A percentile compares a stretch with the other conserved stretches of the same genome.
Evolutionary conservation across 352 stramenopile genomes (phyloP).

Genomic region (Thalassiosira oceanica): DNA sequence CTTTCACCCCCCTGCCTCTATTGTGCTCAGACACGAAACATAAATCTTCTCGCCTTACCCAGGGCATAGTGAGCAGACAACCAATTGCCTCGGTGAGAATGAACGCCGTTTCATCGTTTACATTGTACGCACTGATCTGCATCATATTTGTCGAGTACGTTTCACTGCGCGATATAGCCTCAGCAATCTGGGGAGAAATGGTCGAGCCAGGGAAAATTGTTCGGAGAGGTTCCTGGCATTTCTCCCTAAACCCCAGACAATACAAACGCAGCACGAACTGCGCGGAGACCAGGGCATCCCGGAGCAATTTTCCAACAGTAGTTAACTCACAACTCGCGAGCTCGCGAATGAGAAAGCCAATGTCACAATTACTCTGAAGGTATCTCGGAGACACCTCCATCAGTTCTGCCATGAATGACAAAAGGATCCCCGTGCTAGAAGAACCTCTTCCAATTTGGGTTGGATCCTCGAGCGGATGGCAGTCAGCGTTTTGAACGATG

Average conservation of each 20-base stretch:
- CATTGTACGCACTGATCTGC: constrained; percentile 64
- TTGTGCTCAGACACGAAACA: constrained; percentile 58
- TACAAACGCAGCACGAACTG: constrained; percentile 67
- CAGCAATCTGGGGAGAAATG: constrained; percentile 54
- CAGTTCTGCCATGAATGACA: constrained; percentile 71
- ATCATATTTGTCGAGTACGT: constrained; percentile 52
- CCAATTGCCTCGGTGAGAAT: constrained; percentile 71
- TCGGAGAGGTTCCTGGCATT: constrained; percentile 41
- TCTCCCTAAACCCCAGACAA: constrained; percentile 60
- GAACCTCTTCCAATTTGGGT: constrained; percentile 40
- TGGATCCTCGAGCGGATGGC: constrained; percentile 36
- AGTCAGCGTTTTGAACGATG: constrained; percentile 4
- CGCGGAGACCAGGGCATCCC: constrained; percentile 55
- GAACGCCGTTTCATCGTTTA: constrained; percentile 26
- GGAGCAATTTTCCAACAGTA: constrained; percentile 44
- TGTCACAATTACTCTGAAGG: constrained; percentile 58
- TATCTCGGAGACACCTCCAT: constrained; percentile 68
- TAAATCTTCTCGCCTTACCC: constrained; percentile 54
- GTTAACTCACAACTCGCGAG: constrained; percentile 32
- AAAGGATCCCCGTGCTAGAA: constrained; percentile 67
- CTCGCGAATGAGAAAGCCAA: constrained; percentile 67
- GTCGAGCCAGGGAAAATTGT: constrained; percentile 66
- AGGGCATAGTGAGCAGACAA: constrained; percentile 56
- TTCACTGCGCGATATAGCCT: constrained; percentile 61
- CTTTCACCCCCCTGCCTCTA: constrained; percentile 40